Evolutionary conservation across 345 rosid species (phyloP).

Genomic region (Brassica juncea): DNA sequence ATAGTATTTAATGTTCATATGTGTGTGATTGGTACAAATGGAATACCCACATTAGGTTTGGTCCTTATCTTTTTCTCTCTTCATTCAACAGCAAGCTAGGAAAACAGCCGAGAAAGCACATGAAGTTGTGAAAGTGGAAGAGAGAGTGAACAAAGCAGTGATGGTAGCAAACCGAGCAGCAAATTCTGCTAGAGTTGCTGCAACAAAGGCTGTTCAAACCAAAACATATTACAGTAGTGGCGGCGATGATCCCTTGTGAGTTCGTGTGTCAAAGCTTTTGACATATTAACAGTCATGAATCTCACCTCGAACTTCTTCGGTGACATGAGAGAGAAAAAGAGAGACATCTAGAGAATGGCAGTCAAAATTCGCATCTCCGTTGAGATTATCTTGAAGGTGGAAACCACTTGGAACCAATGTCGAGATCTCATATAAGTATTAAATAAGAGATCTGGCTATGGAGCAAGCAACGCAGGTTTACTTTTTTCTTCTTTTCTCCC

Average conservation of each 20-base stretch:
- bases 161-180: slow-evolving; percentile 78
- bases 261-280: slow-evolving; percentile 25
- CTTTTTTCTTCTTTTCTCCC: slow-evolving; percentile 19
- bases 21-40: background rate
- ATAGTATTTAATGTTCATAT: background rate
- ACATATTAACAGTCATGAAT: slow-evolving; percentile 23
- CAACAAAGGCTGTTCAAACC: slow-evolving; percentile 76
- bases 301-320: background rate
- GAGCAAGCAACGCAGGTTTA: slow-evolving; percentile 41
- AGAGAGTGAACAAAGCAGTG: slow-evolving; percentile 66
- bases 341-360: slow-evolving; percentile 10
- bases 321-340: slow-evolving; percentile 9
- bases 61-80: background rate
- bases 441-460: slow-evolving; percentile 38
- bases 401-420: slow-evolving; percentile 42
- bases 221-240: slow-evolving; percentile 45
- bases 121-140: slow-evolving; percentile 56
- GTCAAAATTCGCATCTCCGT: slow-evolving; percentile 10
- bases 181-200: slow-evolving; percentile 82
- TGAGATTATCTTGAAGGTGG: slow-evolving; percentile 33
- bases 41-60: slow-evolving; percentile 11
- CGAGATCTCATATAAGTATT: slow-evolving; percentile 34
- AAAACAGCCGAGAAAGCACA: slow-evolving; percentile 63
- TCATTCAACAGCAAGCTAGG: slow-evolving; percentile 63
- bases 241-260: slow-evolving; percentile 37